Percentiles rank a stretch among this genome's conserved stretches.
These are phyloP conservation scores for Rhizopogon vulgaris DNA, from an alignment of 768 basidiomycete species.

Conservation along the genomic window DNA sequence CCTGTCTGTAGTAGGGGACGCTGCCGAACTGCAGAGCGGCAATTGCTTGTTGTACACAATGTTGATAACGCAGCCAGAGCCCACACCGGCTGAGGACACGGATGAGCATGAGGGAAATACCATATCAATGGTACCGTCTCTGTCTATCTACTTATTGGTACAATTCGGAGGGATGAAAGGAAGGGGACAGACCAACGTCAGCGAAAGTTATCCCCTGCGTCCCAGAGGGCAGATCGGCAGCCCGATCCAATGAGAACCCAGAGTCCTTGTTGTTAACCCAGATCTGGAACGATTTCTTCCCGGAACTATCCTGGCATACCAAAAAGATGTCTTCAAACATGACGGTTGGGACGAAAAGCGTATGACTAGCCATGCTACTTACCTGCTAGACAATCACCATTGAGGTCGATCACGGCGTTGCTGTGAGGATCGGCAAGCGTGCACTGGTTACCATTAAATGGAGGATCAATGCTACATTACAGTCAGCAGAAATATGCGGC, in stretches of 20 bases:
- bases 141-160: constrained; percentile 42
- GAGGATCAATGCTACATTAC: constrained; percentile 45
- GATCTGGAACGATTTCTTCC: constrained; percentile 72
- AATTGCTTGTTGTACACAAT: constrained; percentile 93
- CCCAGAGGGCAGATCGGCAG: constrained; percentile 67
- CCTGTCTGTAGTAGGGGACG: constrained; percentile 38
- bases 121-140: constrained; percentile 96
- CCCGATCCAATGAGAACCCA: constrained; percentile 65
- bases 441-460: constrained; percentile 63
- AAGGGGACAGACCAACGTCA: constrained; percentile 66
- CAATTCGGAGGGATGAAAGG: background rate
- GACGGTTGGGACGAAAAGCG: background rate
- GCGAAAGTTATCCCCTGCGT: constrained; percentile 81
- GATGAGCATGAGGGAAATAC: constrained; percentile 79
- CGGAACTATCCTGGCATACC: constrained; percentile 64
- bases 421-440: constrained; percentile 83
- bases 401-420: constrained; percentile 89
- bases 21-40: constrained; percentile 62
- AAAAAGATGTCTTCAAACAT: constrained; percentile 71
- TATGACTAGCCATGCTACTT: constrained; percentile 8
- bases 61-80: constrained; percentile 75
- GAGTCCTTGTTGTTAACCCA: constrained; percentile 83
- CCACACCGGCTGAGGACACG: constrained; percentile 68
- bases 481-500: constrained; percentile 3
- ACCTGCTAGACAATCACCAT: constrained; percentile 96